Conservation (phyloP, 2,329 filamentous ascomycete genomes). For the Fusarium neocosmosporiellum region DNA sequence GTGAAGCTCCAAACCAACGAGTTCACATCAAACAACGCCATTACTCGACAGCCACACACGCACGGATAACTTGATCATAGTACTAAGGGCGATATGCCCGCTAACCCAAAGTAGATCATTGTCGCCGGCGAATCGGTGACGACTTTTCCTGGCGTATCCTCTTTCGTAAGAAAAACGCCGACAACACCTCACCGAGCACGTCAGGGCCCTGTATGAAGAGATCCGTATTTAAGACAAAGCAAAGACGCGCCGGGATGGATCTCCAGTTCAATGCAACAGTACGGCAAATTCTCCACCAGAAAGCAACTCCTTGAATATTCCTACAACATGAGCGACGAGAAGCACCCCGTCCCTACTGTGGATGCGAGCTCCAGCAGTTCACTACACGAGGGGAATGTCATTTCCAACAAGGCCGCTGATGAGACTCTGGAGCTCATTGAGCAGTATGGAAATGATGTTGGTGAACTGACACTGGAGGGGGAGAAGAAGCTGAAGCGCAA, state of each 20-base stretch:
- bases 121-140: not conserved
- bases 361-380: slow-evolving; percentile 6
- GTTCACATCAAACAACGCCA: not conserved
- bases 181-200: not conserved
- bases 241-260: not conserved
- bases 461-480: not conserved
- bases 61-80: not conserved
- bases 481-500: not conserved
- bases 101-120: not conserved
- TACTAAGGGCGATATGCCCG: not conserved
- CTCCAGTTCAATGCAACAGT: not conserved
- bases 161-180: not conserved
- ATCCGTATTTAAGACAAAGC: not conserved
- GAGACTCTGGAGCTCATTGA: slow-evolving; percentile 12
- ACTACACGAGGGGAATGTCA: not conserved
- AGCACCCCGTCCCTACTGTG: not conserved
- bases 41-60: not conserved
- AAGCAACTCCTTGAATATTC: not conserved
- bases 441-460: not conserved
- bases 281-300: not conserved
- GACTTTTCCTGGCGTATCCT: not conserved
- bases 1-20: not conserved
- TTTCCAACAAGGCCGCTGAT: slow-evolving; percentile 9
- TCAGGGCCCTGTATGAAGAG: not conserved
- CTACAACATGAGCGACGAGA: not conserved